Percentiles rank a stretch among this genome's conserved stretches.
Conservation (phyloP, 768 basidiomycete species). For the Leccinum sublutescens region DNA sequence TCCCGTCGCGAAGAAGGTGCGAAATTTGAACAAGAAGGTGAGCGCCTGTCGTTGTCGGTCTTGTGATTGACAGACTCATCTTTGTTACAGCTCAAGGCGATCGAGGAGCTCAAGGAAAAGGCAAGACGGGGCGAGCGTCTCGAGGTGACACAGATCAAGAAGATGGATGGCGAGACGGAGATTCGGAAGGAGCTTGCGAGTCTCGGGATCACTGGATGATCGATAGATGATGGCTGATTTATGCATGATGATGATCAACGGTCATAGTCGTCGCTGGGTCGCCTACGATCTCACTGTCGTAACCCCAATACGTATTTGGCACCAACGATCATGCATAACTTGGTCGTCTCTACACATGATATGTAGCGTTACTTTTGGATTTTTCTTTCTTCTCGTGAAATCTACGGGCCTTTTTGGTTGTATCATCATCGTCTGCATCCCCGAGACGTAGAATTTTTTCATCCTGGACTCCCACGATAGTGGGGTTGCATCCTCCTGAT, state of each 20-base stretch:
- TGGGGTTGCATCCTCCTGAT: no score
- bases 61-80: neutral
- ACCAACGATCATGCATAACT: neutral
- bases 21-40: constrained; percentile 96
- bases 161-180: constrained; percentile 89
- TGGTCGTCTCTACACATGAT: neutral
- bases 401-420: constrained; percentile 5
- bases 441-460: no score
- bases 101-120: constrained; percentile 96
- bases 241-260: neutral
- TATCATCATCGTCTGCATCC: neutral
- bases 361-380: neutral
- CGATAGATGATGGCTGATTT: neutral
- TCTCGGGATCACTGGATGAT: constrained; percentile 28
- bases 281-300: no score
- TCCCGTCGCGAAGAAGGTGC: constrained; percentile 84
- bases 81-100: constrained; percentile 81
- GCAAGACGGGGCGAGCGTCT: constrained; percentile 85
- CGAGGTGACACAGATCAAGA: constrained; percentile 94
- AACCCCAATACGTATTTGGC: neutral
- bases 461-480: no score
- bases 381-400: constrained; percentile 4
- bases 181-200: constrained; percentile 75
- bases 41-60: neutral
- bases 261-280: neutral